Evolutionary conservation across 108 stramenopile genomes (phyloP).

Genomic region (Cyclotella choctawhatcheeana): DNA sequence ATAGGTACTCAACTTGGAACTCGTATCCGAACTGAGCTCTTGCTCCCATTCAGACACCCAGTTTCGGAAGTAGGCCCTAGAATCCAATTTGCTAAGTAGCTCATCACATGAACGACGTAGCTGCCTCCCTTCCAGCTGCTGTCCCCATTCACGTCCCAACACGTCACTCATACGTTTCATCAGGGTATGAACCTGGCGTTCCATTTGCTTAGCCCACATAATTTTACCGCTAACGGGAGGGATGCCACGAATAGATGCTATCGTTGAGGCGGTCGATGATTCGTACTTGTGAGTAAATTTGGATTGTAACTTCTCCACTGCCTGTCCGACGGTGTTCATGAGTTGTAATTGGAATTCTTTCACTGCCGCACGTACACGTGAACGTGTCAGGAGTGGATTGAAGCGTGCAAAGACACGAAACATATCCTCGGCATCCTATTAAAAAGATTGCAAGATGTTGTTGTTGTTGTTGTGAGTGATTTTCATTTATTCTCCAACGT

Average conservation of each 20-base stretch:
- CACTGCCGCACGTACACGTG: conserved; percentile 91
- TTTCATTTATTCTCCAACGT: too few relatives aligned
- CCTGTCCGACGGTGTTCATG: conserved; percentile 90
- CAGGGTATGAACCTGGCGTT: conserved; percentile 91
- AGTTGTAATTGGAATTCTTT: conserved; percentile 95
- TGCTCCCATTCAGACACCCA: conserved; percentile 90
- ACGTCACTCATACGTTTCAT: conserved; percentile 94
- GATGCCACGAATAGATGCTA: conserved; percentile 89
- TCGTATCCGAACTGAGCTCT: conserved; percentile 68
- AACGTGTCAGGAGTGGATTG: conserved; percentile 93
- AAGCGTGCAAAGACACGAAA: conserved; percentile 95
- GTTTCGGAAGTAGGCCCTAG: conserved; percentile 76
- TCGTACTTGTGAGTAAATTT: conserved; percentile 95
- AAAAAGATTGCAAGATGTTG: background rate
- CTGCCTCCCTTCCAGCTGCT: conserved; percentile 93
- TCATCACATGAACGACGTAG: conserved; percentile 93
- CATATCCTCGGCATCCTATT: conserved; percentile 96
- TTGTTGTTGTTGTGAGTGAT: too few relatives aligned
- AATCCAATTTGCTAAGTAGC: conserved; percentile 93
- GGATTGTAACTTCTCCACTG: conserved; percentile 89
- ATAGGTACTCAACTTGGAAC: conserved; percentile 69
- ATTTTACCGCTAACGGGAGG: conserved; percentile 97
- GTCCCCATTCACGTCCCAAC: conserved; percentile 95
- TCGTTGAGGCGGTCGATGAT: conserved; percentile 67
- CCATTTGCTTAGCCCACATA: conserved; percentile 98